A percentile compares a stretch with the other conserved stretches of the same genome.
phyloP scores from a whole-genome alignment of 176 grass and related monocot genomes.

The Phoenix dactylifera region DNA sequence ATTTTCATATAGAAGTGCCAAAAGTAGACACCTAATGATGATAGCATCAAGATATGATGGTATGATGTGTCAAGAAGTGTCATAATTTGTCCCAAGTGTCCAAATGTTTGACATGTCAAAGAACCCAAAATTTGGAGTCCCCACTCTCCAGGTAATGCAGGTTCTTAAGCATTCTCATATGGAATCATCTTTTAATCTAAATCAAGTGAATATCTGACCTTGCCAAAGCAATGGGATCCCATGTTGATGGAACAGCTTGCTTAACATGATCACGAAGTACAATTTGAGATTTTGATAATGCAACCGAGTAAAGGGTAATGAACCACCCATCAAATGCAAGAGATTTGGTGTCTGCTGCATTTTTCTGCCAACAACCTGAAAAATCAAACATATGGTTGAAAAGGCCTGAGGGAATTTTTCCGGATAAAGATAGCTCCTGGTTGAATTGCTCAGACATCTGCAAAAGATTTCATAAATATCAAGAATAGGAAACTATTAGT shows the following conservation, averaged over 20 bases:
- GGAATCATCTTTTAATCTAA: no score
- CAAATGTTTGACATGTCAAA: no score
- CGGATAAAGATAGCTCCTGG: constrained; percentile 74
- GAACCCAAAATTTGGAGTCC: no score
- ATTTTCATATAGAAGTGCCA: no score
- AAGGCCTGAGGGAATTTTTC: constrained; percentile 83
- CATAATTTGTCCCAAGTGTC: no score
- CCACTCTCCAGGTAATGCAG: no score
- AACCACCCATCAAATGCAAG: constrained; percentile 89
- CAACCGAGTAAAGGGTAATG: constrained; percentile 76
- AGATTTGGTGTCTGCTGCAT: constrained; percentile 73
- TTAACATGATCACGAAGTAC: constrained; percentile 68
- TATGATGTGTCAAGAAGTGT: no score
- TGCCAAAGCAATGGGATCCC: constrained; percentile 84
- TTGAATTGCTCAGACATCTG: constrained; percentile 99
- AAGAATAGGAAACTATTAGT: no score
- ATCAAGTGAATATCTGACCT: constrained; percentile 36
- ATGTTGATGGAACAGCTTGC: constrained; percentile 76
- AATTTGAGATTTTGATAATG: constrained; percentile 74
- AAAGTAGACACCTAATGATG: no score
- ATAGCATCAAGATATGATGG: no score
- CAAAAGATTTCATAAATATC: constrained; percentile 19
- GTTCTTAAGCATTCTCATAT: no score
- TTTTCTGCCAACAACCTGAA: constrained; percentile 82
- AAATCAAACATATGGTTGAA: constrained; percentile 91